Base-by-base conservation (phyloP, 495 filamentous ascomycete species). In the Neurospora hispaniola region DNA sequence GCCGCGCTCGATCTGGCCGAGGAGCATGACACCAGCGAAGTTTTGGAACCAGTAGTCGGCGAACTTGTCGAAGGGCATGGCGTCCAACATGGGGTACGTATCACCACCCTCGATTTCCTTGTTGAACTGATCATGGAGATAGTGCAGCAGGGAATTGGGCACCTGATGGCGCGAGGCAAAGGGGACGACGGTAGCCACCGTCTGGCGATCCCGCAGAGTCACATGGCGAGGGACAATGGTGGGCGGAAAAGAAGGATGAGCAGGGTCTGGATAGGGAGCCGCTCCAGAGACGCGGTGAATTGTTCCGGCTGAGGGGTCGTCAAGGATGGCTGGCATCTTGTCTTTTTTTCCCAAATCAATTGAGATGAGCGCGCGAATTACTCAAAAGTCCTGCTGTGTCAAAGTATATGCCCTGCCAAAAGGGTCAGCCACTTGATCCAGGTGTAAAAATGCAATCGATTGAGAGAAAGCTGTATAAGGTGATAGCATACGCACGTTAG, bases 21-120 rank as follows among this genome's bases (percentile, higher is more conserved):
- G 86, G 3, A 98, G 83, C 95, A 98, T 98, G 74, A 99, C 88
- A 10, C 93, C 95, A 68, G 87, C 94, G 76, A 98, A 98, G 76
- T 94, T 96, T 74, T 93, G 92, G 79, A 99, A 96, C 96, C 96
- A 99, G 79, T 97, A 98, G 40, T 89, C 85, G 14, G 89, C 89
- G 74, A 98, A 99, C 48, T 90, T 89, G 3, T 90, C 87, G 27
- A 92, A 81, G 6, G 91, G 83, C 82, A 98, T 89, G 14, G 90
- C 85, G 38, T 93, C 90, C 73, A 92, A 88, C 90, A 98, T 94
- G 54, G 96, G 94, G 84, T 97, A 99, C 2, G 96, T 98, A 79
- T 99, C 94, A 42, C 96, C 96, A 79, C 92, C 92, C 79, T 97
- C 94, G 75, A 99, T 97, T 81, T 99, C 96, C 80, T 92, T 91